Conservation (phyloP, 2,329 filamentous ascomycete species). For the Lachnellula suecica region DNA sequence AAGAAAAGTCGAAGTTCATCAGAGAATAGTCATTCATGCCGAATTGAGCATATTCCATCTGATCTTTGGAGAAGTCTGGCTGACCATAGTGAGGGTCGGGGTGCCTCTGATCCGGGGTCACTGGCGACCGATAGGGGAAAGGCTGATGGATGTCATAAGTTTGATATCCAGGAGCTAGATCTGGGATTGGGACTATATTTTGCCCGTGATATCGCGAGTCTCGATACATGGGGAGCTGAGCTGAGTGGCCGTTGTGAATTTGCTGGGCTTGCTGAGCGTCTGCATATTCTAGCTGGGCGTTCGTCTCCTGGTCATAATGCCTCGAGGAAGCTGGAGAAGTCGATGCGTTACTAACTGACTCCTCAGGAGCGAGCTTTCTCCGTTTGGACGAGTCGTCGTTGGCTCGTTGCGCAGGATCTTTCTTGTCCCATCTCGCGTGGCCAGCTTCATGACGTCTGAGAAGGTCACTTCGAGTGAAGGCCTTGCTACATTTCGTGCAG, state of each 20-base stretch:
- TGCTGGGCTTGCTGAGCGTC: background rate
- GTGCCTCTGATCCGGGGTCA: background rate
- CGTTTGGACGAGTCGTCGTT: slow-evolving; percentile 11
- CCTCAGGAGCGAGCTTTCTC: slow-evolving; percentile 6
- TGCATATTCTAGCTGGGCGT: background rate
- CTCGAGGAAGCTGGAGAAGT: background rate
- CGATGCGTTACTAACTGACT: background rate
- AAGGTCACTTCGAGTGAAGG: slow-evolving; percentile 26
- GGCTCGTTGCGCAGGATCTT: background rate
- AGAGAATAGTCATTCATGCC: background rate
- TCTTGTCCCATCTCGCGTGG: slow-evolving; percentile 24
- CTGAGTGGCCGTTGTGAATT: background rate
- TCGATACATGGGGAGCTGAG: background rate
- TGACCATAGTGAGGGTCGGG: background rate
- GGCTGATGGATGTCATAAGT: background rate
- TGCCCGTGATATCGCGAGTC: background rate
- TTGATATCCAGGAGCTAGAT: background rate
- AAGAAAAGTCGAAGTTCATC: slow-evolving; percentile 18
- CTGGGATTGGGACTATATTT: background rate
- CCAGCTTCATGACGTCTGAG: slow-evolving; percentile 24
- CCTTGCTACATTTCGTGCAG: slow-evolving; percentile 25
- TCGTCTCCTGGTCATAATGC: background rate
- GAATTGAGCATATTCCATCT: background rate
- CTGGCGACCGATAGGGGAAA: background rate
- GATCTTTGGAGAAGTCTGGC: background rate